phyloP scores from a whole-genome alignment of 352 stramenopile genomes.

The Globisporangium okanoganense region DNA sequence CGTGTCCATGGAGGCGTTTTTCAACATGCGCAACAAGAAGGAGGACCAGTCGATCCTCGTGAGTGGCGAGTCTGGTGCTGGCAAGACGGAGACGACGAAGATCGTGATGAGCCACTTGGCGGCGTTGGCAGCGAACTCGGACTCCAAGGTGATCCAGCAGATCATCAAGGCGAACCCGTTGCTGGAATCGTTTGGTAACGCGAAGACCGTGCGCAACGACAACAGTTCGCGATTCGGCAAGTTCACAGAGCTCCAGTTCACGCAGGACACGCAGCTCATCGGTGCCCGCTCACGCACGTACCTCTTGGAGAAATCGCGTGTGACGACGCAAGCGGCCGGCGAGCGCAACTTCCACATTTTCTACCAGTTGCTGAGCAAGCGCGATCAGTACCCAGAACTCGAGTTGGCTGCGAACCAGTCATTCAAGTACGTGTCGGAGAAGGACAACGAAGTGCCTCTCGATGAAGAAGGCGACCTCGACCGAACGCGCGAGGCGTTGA shows the following conservation, averaged over 20 bases:
- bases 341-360: slow-evolving; percentile 96
- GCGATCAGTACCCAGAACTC: slow-evolving; percentile 54
- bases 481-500: slow-evolving; percentile 81
- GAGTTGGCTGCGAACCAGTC: slow-evolving; percentile 33
- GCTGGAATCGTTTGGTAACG: slow-evolving; percentile 85
- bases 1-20: slow-evolving; percentile 85
- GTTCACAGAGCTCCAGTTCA: slow-evolving; percentile 85
- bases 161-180: slow-evolving; percentile 93
- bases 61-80: slow-evolving; percentile 92
- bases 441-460: slow-evolving; percentile 24
- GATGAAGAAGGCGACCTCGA: slow-evolving; percentile 62
- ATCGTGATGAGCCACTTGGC: slow-evolving; percentile 94
- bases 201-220: slow-evolving; percentile 85
- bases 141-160: slow-evolving; percentile 91
- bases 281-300: slow-evolving; percentile 86
- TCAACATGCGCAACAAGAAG: slow-evolving; percentile 64
- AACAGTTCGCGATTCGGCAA: slow-evolving; percentile 86
- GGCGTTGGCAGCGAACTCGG: slow-evolving; percentile 70
- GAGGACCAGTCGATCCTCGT: slow-evolving; percentile 95
- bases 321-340: slow-evolving; percentile 74
- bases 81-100: slow-evolving; percentile 97
- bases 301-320: slow-evolving; percentile 91
- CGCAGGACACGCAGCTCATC: slow-evolving; percentile 63
- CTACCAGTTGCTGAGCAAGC: slow-evolving; percentile 85
- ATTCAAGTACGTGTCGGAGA: slow-evolving; percentile 70